Base-by-base conservation (phyloP, 2,329 filamentous ascomycete species). In the Harringtonia lauricola region DNA sequence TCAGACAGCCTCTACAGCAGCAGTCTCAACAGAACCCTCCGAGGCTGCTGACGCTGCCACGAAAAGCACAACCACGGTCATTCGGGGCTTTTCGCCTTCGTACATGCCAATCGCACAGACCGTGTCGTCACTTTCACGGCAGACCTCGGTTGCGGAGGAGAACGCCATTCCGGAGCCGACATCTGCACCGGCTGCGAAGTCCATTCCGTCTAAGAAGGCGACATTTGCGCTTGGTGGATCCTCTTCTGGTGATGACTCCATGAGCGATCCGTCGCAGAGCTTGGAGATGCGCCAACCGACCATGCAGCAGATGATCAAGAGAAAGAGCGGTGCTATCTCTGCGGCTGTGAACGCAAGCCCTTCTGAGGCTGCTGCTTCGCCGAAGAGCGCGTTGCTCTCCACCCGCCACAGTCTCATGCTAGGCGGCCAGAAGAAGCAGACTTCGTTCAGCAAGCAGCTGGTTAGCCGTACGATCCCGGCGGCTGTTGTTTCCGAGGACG, bases 81-180 rank as follows among this genome's bases (percentile, higher is more conserved):
- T 95, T 42, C 84, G 86, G 50, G 89, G 89, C 46, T 95, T 95
- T 63, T 86, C 84, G 6, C 86, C 85, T 2, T 81, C 83, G 22
- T 78, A 82, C 47, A 71, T 83, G 35, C 60, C 65, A 42, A 59
- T 67, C 40, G 57, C 65, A 67, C 34, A 45, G 24, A 18, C 34
- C 15, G 38, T 43, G 1, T 35, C 46, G 21, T 22, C 36, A 8
- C n/a, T 39, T 9, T 19, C 39, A 2, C 33, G 29, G 5, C 38
- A 47, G 22, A 39, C 24, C 4, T 14, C 8, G 4, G 31, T 6
- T 4, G 41, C 12, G 12, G 46, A 45, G 8, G 74, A 49, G 17
- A 41, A 54, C 28, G 42, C 72, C 24, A 80, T 84, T 35, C 74
- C 83, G 30, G 81, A 82, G 53, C 69, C 73, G 17, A 72, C 63